A percentile compares a stretch with the other conserved stretches of the same genome.
phyloP scores from a whole-genome alignment of 345 rosid genomes.

The Trapa incisa region DNA sequence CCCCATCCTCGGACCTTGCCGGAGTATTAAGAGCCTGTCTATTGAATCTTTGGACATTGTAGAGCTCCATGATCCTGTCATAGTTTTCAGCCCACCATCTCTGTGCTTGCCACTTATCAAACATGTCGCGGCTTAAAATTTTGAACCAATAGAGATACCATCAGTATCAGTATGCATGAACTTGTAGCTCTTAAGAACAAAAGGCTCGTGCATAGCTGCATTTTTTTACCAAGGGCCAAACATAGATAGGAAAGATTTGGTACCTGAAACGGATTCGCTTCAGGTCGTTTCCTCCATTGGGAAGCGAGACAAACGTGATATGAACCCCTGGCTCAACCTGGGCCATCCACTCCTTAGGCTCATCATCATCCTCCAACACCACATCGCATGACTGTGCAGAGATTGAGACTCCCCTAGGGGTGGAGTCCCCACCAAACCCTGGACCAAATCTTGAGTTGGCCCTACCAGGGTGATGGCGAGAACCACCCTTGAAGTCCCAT shows the following conservation, averaged over 20 bases:
- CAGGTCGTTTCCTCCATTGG: constrained; percentile 85
- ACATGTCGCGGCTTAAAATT: constrained; percentile 81
- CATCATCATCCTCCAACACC: constrained; percentile 66
- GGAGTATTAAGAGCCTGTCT: constrained; percentile 91
- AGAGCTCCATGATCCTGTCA: constrained; percentile 90
- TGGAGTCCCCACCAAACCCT: constrained; percentile 31
- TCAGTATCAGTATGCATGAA: constrained; percentile 5
- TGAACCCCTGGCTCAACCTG: constrained; percentile 99
- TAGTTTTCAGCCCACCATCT: constrained; percentile 98
- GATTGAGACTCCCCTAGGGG: constrained; percentile 34
- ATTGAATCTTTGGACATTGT: constrained; percentile 92
- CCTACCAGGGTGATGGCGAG: constrained; percentile 27
- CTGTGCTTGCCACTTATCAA: constrained; percentile 96
- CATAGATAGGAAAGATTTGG: not conserved
- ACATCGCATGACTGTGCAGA: constrained; percentile 61
- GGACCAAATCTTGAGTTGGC: constrained; percentile 38
- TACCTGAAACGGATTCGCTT: constrained; percentile 90
- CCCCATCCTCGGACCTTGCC: constrained; percentile 85
- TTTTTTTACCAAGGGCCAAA: not conserved
- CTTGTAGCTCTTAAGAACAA: not conserved
- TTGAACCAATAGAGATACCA: constrained; percentile 14
- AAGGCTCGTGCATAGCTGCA: not conserved
- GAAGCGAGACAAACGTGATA: constrained; percentile 84
- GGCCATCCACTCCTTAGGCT: constrained; percentile 97
- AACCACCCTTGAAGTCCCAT: constrained; percentile 63